Base-by-base conservation (phyloP, 2,329 filamentous ascomycete species). In the Pseudogymnoascus sp. region DNA sequence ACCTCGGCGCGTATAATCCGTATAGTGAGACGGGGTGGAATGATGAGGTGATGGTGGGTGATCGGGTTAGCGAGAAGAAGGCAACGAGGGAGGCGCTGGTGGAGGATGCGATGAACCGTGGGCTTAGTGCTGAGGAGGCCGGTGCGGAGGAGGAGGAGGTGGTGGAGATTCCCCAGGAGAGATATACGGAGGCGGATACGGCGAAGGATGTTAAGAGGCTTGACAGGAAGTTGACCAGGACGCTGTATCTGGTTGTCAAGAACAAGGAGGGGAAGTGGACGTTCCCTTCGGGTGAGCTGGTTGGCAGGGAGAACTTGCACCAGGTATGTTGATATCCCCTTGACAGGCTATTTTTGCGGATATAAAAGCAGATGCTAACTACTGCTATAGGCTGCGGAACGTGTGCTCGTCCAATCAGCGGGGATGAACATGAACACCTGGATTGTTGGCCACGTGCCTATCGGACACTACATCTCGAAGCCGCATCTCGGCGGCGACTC, bases 371-470 rank as follows among this genome's bases (percentile, higher is more conserved):
- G 25, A 39, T 9, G 4, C 25, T 62, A 59, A 62, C 60, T 28
- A 23, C 42, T n/a, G 23, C 30, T 61, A 65, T 69, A 99, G 94
- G 87, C 90, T 49, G 92, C 93, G 38, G 84, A 91, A 72, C 84
- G 92, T 64, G 86, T 92, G 62, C 81, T 97, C 23, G 80, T 87
- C 60, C 82, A 90, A 70, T 81, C 91, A 3, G 92, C 88, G 8
- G 94, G 94, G 63, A 78, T 90, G 65, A 95, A 99, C 81, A 97
- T 99, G 92, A 97, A 97, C 80, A 97, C 92, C 62, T 99, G 94
- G 92, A 85, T 97, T 69, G 90, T 99, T 60, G 93, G 92, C 64
- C 92, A 92, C 70, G 89, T 89, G 63, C 94, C 94, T 9, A 84
- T 97, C 63, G 93, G 92, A 25, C 89, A 97, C 77, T 78, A 89